A percentile compares a stretch with the other conserved stretches of the same genome.
Conservation (phyloP, 2,329 filamentous ascomycete genomes). For the Diaporthe capsici region DNA sequence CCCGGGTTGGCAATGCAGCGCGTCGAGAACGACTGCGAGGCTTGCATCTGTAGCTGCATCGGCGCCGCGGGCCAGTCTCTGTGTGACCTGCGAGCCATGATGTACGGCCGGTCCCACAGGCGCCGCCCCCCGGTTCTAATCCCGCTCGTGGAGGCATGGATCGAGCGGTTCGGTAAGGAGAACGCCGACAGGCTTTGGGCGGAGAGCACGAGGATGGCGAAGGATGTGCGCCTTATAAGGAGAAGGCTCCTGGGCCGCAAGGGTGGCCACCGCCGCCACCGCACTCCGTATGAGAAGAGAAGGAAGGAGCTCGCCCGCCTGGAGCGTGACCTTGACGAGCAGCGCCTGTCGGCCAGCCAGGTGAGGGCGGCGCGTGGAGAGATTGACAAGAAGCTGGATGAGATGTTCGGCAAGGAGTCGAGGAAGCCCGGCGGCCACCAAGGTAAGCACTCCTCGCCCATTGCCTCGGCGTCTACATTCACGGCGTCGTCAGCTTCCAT, state of each 20-base stretch:
- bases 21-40: conserved; percentile 61
- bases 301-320: conserved; percentile 20
- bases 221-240: conserved; percentile 30
- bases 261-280: conserved; percentile 1
- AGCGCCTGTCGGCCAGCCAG: conserved; percentile 19
- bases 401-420: conserved; percentile 26
- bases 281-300: conserved; percentile 14
- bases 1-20: conserved; percentile 44
- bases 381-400: conserved; percentile 35
- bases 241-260: background rate
- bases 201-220: conserved; percentile 34
- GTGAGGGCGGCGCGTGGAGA: background rate
- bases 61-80: conserved; percentile 60
- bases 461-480: background rate
- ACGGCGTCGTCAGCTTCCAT: conserved; percentile 1
- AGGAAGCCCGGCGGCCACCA: background rate
- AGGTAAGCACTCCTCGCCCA: conserved; percentile 28
- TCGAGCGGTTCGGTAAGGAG: conserved; percentile 48
- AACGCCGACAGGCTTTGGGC: conserved; percentile 20
- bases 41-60: conserved; percentile 65
- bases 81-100: conserved; percentile 59
- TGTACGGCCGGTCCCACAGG: conserved; percentile 55
- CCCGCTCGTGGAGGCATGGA: conserved; percentile 61
- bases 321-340: background rate
- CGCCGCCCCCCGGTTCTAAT: conserved; percentile 52